Conservation (phyloP, 768 basidiomycete genomes). For the Lactarius hatsudake region DNA sequence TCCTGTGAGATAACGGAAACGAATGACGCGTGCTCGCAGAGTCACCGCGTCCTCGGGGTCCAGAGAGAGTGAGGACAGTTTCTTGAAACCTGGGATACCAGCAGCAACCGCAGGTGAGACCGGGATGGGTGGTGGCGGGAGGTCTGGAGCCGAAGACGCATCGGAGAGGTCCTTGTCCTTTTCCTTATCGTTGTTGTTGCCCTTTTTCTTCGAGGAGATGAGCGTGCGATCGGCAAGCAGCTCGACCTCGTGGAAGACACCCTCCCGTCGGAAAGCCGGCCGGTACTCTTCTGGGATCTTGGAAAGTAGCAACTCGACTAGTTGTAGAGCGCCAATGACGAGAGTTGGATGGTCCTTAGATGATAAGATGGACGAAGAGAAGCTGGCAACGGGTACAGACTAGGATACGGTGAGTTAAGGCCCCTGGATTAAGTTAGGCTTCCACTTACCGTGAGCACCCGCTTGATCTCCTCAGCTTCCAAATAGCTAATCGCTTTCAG, state of each 20-base stretch:
- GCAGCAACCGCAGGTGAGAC: slow-evolving; percentile 43
- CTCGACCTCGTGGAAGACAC: slow-evolving; percentile 95
- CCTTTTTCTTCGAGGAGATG: slow-evolving; percentile 51
- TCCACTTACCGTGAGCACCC: slow-evolving; percentile 68
- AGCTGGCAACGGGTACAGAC: slow-evolving; percentile 94
- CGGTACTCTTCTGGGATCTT: slow-evolving; percentile 85
- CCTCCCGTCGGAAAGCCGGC: slow-evolving; percentile 89
- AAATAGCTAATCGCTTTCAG: slow-evolving; percentile 91
- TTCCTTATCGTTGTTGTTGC: slow-evolving; percentile 44
- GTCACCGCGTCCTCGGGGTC: slow-evolving; percentile 92
- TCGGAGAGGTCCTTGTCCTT: slow-evolving; percentile 41
- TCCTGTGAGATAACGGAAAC: slow-evolving; percentile 70
- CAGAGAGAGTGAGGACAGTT: slow-evolving; percentile 60
- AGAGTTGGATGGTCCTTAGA: slow-evolving; percentile 87
- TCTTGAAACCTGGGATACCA: slow-evolving; percentile 61
- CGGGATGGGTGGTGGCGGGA: slow-evolving; percentile 35
- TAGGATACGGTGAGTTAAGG: slow-evolving; percentile 35
- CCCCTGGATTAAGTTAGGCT: neutral
- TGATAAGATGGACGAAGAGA: slow-evolving; percentile 90
- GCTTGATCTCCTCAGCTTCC: slow-evolving; percentile 69
- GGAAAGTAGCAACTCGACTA: slow-evolving; percentile 84
- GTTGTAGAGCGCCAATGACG: slow-evolving; percentile 85
- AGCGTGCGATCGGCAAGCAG: slow-evolving; percentile 63
- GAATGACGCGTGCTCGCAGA: slow-evolving; percentile 84
- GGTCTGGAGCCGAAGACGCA: slow-evolving; percentile 42